Evolutionary conservation across 2,329 filamentous ascomycete genomes (phyloP), one percentile per base, ranked within the genome.

Genomic region (Colletotrichum siamense): DNA sequence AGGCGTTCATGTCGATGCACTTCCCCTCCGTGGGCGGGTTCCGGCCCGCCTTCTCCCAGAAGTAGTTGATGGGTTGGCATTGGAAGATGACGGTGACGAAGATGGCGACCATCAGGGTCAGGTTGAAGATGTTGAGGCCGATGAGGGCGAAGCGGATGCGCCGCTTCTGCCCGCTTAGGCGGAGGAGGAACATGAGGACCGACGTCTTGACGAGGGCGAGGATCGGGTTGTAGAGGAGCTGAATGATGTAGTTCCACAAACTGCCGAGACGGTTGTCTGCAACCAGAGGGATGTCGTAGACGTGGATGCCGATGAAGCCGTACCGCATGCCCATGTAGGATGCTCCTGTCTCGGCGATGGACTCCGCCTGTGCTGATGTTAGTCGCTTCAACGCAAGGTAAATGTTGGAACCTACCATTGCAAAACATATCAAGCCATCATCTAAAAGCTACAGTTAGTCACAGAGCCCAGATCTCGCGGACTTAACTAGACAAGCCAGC

Each of bases 71-170:
- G 3, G 85, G 86, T n/a, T 79, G 80, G 76, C 87, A 88, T 69
- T 88, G 85, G 69, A 88, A 85, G 4, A 87, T 67, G 24, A 83
- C 82, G 3, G 81, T 82, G 63, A 86, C 79, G 75, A 87, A 85
- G 13, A 86, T 82, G 32, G 83, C 81, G 5, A 85, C 78, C 34
- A 84, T 82, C 49, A 86, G 81, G 0, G 81, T 75, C 2, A 81
- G 73, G 70, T 87, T 88, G 77, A 86, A 78, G 36, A 78, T 76
- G 79, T 85, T 81, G 72, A 86, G 75, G 24, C 76, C 80, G 64
- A 81, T 75, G 71, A 86, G 77, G n/a, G 70, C 18, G n/a, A 61
- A 73, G 5, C 82, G 81, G 8, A 84, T 78, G 34, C 79, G 75
- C 13, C 78, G 72, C 73, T 82, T 83, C 71, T 83, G 81, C 24